phyloP scores from a whole-genome alignment of 371 early-diverging fungal species.

The Lichtheimia corymbifera region DNA sequence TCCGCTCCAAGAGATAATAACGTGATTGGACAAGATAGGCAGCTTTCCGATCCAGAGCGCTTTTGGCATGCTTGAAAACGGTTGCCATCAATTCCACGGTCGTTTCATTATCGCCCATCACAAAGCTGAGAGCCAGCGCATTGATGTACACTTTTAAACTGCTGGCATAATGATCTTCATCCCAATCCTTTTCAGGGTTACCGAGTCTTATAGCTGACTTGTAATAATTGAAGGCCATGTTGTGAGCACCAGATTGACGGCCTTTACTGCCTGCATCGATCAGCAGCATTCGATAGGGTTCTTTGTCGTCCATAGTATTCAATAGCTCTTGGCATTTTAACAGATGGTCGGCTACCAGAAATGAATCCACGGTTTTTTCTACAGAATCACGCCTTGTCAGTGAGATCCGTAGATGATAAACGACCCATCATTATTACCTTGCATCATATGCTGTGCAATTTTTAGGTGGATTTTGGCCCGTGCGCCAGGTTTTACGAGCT shows the following conservation, averaged over 20 bases:
- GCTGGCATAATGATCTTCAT: slow-evolving; percentile 13
- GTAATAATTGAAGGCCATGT: slow-evolving; percentile 36
- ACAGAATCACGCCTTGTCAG: neutral
- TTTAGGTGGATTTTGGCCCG: slow-evolving; percentile 39
- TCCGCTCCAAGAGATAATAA: slow-evolving; percentile 33
- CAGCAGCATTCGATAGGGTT: slow-evolving; percentile 25
- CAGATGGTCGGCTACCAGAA: slow-evolving; percentile 42
- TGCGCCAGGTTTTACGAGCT: slow-evolving; percentile 31
- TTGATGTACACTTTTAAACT: slow-evolving; percentile 35
- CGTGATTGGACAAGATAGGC: slow-evolving; percentile 41
- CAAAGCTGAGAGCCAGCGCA: slow-evolving; percentile 36
- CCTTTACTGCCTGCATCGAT: slow-evolving; percentile 39
- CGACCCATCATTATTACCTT: slow-evolving; percentile 1
- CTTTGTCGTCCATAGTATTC: slow-evolving; percentile 17
- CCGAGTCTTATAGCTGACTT: slow-evolving; percentile 31
- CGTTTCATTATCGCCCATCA: slow-evolving; percentile 34
- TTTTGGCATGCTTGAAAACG: slow-evolving; percentile 32
- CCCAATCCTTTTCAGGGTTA: slow-evolving; percentile 19
- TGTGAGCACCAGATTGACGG: slow-evolving; percentile 42
- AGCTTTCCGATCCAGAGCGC: slow-evolving; percentile 36
- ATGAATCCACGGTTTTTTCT: slow-evolving; percentile 26
- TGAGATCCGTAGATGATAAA: too few relatives aligned
- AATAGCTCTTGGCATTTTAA: slow-evolving; percentile 33
- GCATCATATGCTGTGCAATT: slow-evolving; percentile 30
- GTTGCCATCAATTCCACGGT: slow-evolving; percentile 26